These are phyloP conservation scores for Fagopyrum esculentum DNA, from an alignment of 148 eudicot species.

Conservation along the genomic window DNA sequence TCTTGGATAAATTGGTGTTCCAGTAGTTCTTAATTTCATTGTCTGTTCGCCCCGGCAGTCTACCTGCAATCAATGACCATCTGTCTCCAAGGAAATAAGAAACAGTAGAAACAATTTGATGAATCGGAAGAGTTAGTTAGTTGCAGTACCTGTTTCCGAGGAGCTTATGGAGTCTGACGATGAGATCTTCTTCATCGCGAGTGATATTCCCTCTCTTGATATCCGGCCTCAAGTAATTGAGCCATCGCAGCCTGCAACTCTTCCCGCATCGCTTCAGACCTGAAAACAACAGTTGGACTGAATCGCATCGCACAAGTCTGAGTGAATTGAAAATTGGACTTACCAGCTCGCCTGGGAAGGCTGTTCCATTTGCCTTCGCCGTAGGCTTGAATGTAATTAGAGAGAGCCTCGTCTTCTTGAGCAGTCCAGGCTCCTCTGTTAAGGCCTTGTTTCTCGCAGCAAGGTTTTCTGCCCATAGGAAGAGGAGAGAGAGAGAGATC, in stretches of 20 bases:
- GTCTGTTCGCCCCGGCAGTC: conserved; percentile 30
- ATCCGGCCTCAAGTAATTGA: conserved; percentile 23
- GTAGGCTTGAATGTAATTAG: conserved; percentile 15
- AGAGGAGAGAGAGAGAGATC: not conserved
- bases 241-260: conserved; percentile 27
- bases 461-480: conserved; percentile 23
- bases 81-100: not conserved
- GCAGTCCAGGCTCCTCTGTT: conserved; percentile 29
- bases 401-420: conserved; percentile 16
- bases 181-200: conserved; percentile 24
- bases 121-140: not conserved
- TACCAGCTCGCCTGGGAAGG: conserved; percentile 18
- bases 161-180: conserved; percentile 21
- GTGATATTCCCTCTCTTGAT: conserved; percentile 25
- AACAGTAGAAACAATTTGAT: too few species aligned
- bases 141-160: conserved; percentile 24
- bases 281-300: not conserved
- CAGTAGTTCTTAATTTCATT: conserved; percentile 28
- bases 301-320: not conserved
- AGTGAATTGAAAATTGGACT: not conserved
- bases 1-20: conserved; percentile 26
- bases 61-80: conserved; percentile 27
- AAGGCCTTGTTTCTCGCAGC: conserved; percentile 23
- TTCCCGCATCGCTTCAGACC: conserved; percentile 26
- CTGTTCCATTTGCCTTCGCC: conserved; percentile 30